Evolutionary conservation across 1,139 yeast genomes (phyloP), one percentile per base, ranked within the genome.

Genomic region (Diutina scorzettiae): DNA sequence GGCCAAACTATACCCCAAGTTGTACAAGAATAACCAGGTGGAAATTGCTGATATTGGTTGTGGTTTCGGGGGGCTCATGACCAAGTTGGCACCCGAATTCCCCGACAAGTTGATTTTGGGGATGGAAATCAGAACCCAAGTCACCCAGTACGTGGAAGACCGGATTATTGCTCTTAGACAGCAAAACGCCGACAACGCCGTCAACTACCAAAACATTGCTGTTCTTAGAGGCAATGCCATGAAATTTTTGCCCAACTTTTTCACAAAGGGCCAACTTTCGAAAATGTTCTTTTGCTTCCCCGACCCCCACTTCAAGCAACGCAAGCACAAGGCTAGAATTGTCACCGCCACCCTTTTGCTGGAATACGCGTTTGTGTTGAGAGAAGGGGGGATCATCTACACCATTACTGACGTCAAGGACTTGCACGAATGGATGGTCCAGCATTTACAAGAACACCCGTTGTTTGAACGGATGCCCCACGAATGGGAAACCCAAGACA

Each of bases 231-330:
- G 94, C 21, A 91, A 91, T 58, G 95, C 97, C 36, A 93, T 93
- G 98, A 91, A 91, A 62, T 91, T 91, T 56, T 65, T 89, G 49
- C 97, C 98, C 27, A 91, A 91, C 59, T 91, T 93, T 59, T 91
- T 93, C 64, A 66, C 71, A 44, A 80, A 81, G 59, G 79, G 80
- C 5, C 93, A 84, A 59, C 66, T 91, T 43, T 76, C 81, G 32
- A 91, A 91, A 67, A 84, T 91, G 77, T 91, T 91, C 62, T 91
- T 93, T 66, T 93, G 98, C 62, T 91, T 91, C 73, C 99, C 99
- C 17, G 99, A 91, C 62, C 99, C 99, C 12, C 98, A 93, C 60
- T 91, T 91, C 69, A 91, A 91, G 58, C 95, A 86, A 60, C 74
- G 98, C 54, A 91, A 91, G 59, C 98, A 93, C 63, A 91, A 91